Percentiles rank a stretch among this genome's conserved stretches.
phyloP scores from a whole-genome alignment of 805 yeast genomes.

The Cyberlindnera suaveolens region DNA sequence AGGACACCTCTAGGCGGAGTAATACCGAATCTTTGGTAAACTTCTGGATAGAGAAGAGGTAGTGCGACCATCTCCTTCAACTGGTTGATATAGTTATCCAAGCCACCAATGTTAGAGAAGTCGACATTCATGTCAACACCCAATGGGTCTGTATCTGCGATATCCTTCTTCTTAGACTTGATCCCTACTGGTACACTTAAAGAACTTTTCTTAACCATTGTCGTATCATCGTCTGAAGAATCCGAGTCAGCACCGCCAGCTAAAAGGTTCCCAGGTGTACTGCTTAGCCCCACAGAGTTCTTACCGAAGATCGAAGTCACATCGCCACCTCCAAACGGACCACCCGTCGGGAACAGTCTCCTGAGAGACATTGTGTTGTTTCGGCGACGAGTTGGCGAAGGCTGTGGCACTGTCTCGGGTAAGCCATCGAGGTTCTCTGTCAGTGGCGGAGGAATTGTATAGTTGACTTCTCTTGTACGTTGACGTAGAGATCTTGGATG shows the following conservation, averaged over 20 bases:
- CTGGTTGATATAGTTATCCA: constrained; percentile 84
- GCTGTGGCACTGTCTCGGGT: constrained; percentile 5
- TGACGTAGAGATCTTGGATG: constrained; percentile 52
- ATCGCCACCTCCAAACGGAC: constrained; percentile 97
- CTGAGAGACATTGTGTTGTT: constrained; percentile 43
- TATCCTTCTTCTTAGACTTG: constrained; percentile 35
- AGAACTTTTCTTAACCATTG: constrained; percentile 32
- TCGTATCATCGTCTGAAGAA: constrained; percentile 59
- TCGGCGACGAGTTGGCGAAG: constrained; percentile 29
- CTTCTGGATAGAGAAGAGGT: constrained; percentile 89
- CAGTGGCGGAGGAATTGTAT: constrained; percentile 80
- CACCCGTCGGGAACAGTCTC: constrained; percentile 86
- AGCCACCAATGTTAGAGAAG: constrained; percentile 83
- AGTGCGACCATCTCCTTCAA: constrained; percentile 95
- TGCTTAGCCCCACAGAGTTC: constrained; percentile 37
- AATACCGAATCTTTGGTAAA: constrained; percentile 81
- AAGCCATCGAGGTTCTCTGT: constrained; percentile 27
- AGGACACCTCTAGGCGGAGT: constrained; percentile 97
- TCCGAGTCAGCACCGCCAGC: constrained; percentile 43
- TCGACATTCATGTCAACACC: constrained; percentile 86
- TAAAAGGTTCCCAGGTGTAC: constrained; percentile 9
- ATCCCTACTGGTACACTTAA: constrained; percentile 25
- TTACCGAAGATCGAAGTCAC: constrained; percentile 78
- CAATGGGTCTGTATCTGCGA: constrained; percentile 89
- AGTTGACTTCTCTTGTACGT: constrained; percentile 70